Evolutionary conservation across 768 basidiomycete genomes (phyloP).

Genomic region (Trametes gibbosa): DNA sequence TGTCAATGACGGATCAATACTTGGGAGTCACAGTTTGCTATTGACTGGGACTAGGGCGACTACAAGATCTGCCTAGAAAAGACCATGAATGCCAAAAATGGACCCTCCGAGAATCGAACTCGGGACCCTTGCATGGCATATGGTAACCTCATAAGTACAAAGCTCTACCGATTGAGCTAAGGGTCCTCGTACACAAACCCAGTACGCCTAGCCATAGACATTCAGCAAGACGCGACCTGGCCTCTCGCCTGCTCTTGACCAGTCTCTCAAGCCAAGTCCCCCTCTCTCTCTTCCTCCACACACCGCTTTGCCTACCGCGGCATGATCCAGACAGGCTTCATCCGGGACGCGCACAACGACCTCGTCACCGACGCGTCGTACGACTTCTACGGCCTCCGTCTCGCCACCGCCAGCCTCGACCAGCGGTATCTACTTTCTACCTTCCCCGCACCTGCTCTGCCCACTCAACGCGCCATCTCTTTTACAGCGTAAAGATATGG

Average conservation of each 20-base stretch:
- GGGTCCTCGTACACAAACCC: conserved; percentile 41
- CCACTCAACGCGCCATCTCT: neutral
- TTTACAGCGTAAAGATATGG: conserved; percentile 81
- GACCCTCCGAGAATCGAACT: conserved; percentile 64
- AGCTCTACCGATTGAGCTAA: conserved; percentile 64
- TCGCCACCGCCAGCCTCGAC: conserved; percentile 81
- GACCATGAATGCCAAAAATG: conserved; percentile 30
- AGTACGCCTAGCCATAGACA: no score
- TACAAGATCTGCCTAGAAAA: no score
- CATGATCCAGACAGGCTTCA: conserved; percentile 81
- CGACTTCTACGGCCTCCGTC: conserved; percentile 83
- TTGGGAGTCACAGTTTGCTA: no score
- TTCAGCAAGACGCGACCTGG: no score
- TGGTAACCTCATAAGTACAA: conserved; percentile 59
- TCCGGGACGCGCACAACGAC: conserved; percentile 75
- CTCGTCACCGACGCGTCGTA: conserved; percentile 85
- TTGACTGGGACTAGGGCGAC: no score
- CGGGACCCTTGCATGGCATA: conserved; percentile 55
- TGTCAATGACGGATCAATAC: no score
- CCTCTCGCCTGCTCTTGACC: no score
- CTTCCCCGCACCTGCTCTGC: no score
- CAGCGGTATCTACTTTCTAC: conserved; percentile 51
- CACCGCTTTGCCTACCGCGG: no score
- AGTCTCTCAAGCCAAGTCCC: no score
- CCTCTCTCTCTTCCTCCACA: no score